phyloP scores from a whole-genome alignment of 1,139 yeast species.

The Geotrichum aggregatum region DNA sequence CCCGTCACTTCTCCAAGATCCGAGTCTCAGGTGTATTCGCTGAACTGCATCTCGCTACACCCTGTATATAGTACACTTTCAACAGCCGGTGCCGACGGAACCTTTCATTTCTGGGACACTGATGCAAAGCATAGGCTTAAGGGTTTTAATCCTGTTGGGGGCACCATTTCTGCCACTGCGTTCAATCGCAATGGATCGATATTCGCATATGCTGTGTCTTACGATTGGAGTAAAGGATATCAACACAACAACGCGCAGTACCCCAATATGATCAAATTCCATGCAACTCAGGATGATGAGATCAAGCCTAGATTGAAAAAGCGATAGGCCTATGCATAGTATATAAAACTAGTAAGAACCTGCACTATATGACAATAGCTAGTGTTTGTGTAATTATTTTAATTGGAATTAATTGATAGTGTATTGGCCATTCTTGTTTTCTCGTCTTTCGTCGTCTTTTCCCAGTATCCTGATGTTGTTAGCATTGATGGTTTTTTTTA shows the following conservation, averaged over 20 bases:
- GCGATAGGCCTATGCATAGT: constrained; percentile 8
- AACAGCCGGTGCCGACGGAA: constrained; percentile 94
- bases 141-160: constrained; percentile 69
- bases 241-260: constrained; percentile 63
- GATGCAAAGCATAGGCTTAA: constrained; percentile 85
- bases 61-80: constrained; percentile 87
- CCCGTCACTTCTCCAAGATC: constrained; percentile 40
- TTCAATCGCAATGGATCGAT: constrained; percentile 81
- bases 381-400: background rate
- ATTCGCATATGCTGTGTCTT: constrained; percentile 87
- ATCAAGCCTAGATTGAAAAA: constrained; percentile 58
- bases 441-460: too few relatives aligned
- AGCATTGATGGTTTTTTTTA: too few relatives aligned
- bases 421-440: too few relatives aligned
- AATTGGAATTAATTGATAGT: too few relatives aligned
- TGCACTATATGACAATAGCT: background rate
- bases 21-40: constrained; percentile 60
- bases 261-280: constrained; percentile 74
- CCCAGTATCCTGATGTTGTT: too few relatives aligned
- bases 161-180: constrained; percentile 70
- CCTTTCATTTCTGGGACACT: constrained; percentile 94
- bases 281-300: constrained; percentile 81
- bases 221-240: constrained; percentile 83
- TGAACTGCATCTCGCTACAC: constrained; percentile 80
- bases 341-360: background rate